Evolutionary conservation across 2,329 filamentous ascomycete genomes (phyloP).

Genomic region (Xylaria sp.): DNA sequence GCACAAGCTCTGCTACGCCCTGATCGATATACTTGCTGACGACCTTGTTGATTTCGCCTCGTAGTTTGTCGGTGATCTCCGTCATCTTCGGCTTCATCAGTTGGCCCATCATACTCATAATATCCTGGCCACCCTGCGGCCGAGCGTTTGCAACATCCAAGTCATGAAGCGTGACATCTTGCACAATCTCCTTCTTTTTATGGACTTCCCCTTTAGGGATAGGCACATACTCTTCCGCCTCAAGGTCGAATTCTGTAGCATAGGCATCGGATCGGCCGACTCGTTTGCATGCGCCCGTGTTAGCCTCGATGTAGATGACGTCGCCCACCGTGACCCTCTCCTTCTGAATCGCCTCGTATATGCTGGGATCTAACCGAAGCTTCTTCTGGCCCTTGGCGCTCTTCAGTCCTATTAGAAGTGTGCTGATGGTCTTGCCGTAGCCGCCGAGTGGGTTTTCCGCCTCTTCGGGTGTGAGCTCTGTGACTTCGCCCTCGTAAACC

Average conservation of each 20-base stretch:
- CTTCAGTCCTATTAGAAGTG: conserved; percentile 92
- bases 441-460: conserved; percentile 96
- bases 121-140: conserved; percentile 96
- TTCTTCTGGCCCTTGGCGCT: conserved; percentile 98
- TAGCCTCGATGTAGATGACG: conserved; percentile 99
- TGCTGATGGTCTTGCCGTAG: conserved; percentile 97
- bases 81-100: conserved; percentile 99
- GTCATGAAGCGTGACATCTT: conserved; percentile 97
- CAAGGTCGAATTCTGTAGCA: conserved; percentile 97
- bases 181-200: conserved; percentile 99
- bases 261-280: conserved; percentile 97
- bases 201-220: conserved; percentile 99
- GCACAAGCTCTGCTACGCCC: conserved; percentile 96
- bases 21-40: conserved; percentile 99
- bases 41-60: conserved; percentile 97
- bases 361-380: conserved; percentile 93
- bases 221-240: conserved; percentile 98
- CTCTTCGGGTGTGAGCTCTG: conserved; percentile 96
- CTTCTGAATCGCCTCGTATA: conserved; percentile 99
- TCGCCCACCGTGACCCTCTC: conserved; percentile 96
- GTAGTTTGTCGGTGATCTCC: conserved; percentile 97
- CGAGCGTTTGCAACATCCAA: conserved; percentile 95
- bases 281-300: conserved; percentile 97
- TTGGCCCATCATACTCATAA: conserved; percentile 99
- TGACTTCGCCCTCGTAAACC: conserved; percentile 98